Evolutionary conservation across 768 basidiomycete genomes (phyloP).

Genomic region (Tricholomella constricta): DNA sequence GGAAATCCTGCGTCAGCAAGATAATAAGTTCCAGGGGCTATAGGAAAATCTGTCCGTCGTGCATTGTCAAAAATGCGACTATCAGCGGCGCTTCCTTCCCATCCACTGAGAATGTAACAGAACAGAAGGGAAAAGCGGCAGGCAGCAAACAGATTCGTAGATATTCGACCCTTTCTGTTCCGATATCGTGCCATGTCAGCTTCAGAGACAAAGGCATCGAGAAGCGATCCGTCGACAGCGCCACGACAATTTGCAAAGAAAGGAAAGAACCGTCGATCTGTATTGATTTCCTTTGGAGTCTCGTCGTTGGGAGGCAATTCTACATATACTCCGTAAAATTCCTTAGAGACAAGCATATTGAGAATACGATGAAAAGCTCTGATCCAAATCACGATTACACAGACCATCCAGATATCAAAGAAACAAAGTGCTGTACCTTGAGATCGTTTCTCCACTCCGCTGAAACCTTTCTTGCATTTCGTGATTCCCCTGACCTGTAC

Average conservation of each 20-base stretch:
- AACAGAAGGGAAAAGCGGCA: constrained; percentile 37
- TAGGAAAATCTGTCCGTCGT: constrained; percentile 23
- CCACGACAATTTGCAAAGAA: constrained; percentile 32
- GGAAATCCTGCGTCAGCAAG: constrained; percentile 41
- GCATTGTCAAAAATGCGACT: constrained; percentile 32
- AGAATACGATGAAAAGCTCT: constrained; percentile 24
- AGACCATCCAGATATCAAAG: neutral
- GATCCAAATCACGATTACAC: neutral
- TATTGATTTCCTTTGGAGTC: constrained; percentile 22
- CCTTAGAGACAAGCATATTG: constrained; percentile 11
- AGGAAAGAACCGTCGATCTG: constrained; percentile 33
- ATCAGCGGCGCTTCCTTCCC: constrained; percentile 43
- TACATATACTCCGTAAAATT: constrained; percentile 2
- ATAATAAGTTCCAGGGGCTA: constrained; percentile 34
- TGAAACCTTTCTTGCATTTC: constrained; percentile 40
- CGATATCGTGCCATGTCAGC: constrained; percentile 12
- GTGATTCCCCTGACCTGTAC: constrained; percentile 26
- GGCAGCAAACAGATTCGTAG: constrained; percentile 40
- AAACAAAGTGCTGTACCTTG: constrained; percentile 22
- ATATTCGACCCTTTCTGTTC: constrained; percentile 33
- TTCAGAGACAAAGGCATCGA: constrained; percentile 20
- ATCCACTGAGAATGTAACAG: constrained; percentile 38
- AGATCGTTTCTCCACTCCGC: constrained; percentile 36
- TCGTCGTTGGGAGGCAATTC: constrained; percentile 6
- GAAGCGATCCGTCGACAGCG: constrained; percentile 36